These are phyloP conservation scores for Diaporthe caulivora DNA, from an alignment of 2,329 filamentous ascomycete species.

Conservation along the genomic window DNA sequence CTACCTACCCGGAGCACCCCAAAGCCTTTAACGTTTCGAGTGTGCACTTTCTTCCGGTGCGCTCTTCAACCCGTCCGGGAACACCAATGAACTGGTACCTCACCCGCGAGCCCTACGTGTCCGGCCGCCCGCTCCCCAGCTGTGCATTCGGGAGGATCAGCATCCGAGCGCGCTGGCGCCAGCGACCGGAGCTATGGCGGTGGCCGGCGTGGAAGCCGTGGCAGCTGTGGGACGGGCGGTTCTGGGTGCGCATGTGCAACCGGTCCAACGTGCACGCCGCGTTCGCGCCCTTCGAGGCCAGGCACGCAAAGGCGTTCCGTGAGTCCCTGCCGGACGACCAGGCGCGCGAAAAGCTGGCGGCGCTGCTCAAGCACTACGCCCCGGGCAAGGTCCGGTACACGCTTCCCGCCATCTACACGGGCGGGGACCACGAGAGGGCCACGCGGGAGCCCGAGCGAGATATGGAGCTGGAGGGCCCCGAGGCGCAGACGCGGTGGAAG, in stretches of 20 bases:
- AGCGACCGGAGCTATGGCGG: conserved; percentile 40
- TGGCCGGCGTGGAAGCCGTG: conserved; percentile 50
- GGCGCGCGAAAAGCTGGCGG: conserved; percentile 53
- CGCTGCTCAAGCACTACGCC: conserved; percentile 61
- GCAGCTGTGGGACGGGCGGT: conserved; percentile 70
- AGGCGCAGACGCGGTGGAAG: conserved; percentile 11
- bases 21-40: conserved; percentile 60
- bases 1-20: conserved; percentile 31
- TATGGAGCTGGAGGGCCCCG: conserved; percentile 25
- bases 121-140: conserved; percentile 51
- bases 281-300: conserved; percentile 59
- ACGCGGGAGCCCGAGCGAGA: conserved; percentile 41
- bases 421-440: conserved; percentile 49
- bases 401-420: conserved; percentile 66
- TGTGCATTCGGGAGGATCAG: conserved; percentile 39
- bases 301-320: conserved; percentile 62
- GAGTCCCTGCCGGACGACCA: conserved; percentile 52
- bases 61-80: conserved; percentile 7
- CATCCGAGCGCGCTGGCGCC: conserved; percentile 26
- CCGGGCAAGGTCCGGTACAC: conserved; percentile 68
- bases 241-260: conserved; percentile 66
- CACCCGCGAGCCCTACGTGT: conserved; percentile 59
- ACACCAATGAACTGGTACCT: conserved; percentile 57
- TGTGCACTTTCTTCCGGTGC: conserved; percentile 60
- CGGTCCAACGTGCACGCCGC: conserved; percentile 56